A percentile compares a stretch with the other conserved stretches of the same genome.
Evolutionary conservation across 2,329 filamentous ascomycete genomes (phyloP).

Genomic region (Diatrype stigma): DNA sequence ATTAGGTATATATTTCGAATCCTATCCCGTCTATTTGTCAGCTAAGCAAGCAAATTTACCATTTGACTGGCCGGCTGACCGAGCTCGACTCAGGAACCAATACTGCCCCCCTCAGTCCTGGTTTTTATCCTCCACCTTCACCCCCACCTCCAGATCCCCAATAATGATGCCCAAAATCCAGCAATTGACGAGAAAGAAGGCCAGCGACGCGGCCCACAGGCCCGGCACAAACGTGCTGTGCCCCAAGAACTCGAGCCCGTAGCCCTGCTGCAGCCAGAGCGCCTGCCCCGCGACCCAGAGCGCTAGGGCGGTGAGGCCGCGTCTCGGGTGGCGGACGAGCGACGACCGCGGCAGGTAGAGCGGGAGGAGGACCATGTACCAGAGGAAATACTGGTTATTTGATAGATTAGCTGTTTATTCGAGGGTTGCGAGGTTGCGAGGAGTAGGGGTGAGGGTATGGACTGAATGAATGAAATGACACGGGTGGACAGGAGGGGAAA

Average conservation of each 20-base stretch:
- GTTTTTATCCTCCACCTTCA: background rate
- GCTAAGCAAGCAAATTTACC: too few species aligned
- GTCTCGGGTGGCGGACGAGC: slow-evolving; percentile 52
- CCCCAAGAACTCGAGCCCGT: slow-evolving; percentile 74
- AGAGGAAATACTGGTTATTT: slow-evolving; percentile 78
- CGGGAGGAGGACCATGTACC: slow-evolving; percentile 93
- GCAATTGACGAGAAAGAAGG: slow-evolving; percentile 81
- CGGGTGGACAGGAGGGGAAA: background rate
- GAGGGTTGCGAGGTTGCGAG: too few species aligned
- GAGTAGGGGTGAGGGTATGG: background rate
- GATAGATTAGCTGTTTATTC: too few species aligned
- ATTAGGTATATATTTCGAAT: too few species aligned
- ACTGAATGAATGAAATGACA: too few species aligned
- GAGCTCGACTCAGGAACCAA: too few species aligned
- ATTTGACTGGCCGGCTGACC: too few species aligned
- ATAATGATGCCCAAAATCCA: slow-evolving; percentile 84
- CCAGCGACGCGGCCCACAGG: slow-evolving; percentile 69
- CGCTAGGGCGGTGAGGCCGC: slow-evolving; percentile 61
- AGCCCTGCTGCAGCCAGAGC: slow-evolving; percentile 72
- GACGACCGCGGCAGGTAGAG: slow-evolving; percentile 82
- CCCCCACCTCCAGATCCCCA: slow-evolving; percentile 43
- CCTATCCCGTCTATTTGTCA: too few species aligned
- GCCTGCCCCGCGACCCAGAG: slow-evolving; percentile 77
- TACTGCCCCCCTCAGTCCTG: background rate
- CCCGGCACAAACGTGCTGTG: slow-evolving; percentile 80